phyloP scores from a whole-genome alignment of 139 green algal species.

The Picocystis salinarum region DNA sequence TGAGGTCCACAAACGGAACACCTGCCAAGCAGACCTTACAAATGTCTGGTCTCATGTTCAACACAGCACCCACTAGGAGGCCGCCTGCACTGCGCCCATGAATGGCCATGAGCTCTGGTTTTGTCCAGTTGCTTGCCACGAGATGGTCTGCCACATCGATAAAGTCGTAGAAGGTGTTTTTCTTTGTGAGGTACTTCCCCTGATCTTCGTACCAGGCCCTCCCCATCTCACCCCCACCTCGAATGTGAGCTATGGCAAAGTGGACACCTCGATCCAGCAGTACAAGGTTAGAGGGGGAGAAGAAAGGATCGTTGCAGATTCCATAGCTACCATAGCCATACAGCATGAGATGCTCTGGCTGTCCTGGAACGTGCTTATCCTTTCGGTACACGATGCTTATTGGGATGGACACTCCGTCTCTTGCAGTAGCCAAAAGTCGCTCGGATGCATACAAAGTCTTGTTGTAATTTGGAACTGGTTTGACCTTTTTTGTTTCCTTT shows the following conservation, averaged over 20 bases:
- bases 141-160: slow-evolving; percentile 5
- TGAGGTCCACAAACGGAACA: slow-evolving; percentile 82
- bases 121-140: no score
- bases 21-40: slow-evolving; percentile 35
- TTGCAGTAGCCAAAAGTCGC: slow-evolving; percentile 48
- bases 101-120: slow-evolving; percentile 32
- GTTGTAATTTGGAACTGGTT: slow-evolving; percentile 17
- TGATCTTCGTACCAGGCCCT: slow-evolving; percentile 46
- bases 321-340: slow-evolving; percentile 59
- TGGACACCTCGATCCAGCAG: slow-evolving; percentile 58
- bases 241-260: slow-evolving; percentile 59
- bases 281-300: slow-evolving; percentile 20
- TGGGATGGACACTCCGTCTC: slow-evolving; percentile 17
- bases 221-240: slow-evolving; percentile 62
- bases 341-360: slow-evolving; percentile 16
- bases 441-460: slow-evolving; percentile 37
- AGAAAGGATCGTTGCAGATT: slow-evolving; percentile 29
- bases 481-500: slow-evolving; percentile 45
- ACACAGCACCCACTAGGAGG: slow-evolving; percentile 43
- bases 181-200: slow-evolving; percentile 56
- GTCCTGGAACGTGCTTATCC: slow-evolving; percentile 3
- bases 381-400: slow-evolving; percentile 8
- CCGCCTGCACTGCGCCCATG: slow-evolving; percentile 51
- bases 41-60: slow-evolving; percentile 52
- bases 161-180: slow-evolving; percentile 65